phyloP scores from a whole-genome alignment of 495 filamentous ascomycete species.

The Podospora comata region DNA sequence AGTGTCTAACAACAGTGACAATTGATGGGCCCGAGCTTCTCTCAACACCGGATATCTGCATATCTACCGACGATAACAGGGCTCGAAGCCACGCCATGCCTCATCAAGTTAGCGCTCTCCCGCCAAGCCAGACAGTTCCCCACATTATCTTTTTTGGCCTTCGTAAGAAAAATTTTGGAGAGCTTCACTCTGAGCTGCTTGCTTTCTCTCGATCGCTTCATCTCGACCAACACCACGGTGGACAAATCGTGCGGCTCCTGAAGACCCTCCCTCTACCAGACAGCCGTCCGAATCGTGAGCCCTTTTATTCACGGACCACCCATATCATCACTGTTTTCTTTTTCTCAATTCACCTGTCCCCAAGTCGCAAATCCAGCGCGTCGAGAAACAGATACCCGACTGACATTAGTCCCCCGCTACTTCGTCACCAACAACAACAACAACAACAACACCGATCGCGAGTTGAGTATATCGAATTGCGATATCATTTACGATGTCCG shows the following conservation, averaged over 20 bases:
- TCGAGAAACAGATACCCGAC: neutral
- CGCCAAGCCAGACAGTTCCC: constrained; percentile 11
- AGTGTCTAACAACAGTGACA: neutral
- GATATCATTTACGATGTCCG: constrained; percentile 16
- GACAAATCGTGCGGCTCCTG: constrained; percentile 25
- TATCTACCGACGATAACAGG: neutral
- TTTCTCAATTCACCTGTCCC: neutral
- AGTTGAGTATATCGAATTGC: neutral
- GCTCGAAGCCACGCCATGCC: neutral
- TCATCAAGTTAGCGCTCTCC: constrained; percentile 17
- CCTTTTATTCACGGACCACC: constrained; percentile 21
- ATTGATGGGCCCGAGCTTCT: neutral
- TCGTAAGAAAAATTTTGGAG: constrained; percentile 27
- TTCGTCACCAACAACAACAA: neutral
- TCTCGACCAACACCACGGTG: constrained; percentile 16
- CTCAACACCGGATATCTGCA: neutral
- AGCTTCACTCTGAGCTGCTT: constrained; percentile 10
- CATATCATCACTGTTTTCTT: constrained; percentile 10
- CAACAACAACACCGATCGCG: neutral
- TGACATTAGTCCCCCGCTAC: neutral
- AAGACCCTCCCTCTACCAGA: constrained; percentile 20
- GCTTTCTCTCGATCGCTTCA: neutral
- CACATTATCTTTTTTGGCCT: constrained; percentile 18
- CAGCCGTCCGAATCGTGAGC: constrained; percentile 24
- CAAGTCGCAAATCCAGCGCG: neutral